Conservation (phyloP, 1,139 yeast species). For the Scheffersomyces parashehatae region DNA sequence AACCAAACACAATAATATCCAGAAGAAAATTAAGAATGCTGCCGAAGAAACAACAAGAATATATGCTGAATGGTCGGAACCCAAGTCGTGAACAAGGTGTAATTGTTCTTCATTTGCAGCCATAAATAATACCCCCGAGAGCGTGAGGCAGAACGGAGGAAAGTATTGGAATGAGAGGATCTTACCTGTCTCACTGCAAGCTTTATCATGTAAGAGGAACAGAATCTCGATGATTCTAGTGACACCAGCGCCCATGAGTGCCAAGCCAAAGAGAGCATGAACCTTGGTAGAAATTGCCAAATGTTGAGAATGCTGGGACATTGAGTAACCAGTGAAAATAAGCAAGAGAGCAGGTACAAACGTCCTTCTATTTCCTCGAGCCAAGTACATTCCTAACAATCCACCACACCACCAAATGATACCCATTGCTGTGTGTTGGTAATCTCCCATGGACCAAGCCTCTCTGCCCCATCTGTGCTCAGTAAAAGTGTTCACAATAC, state of each 20-base stretch:
- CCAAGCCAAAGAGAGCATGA: constrained; percentile 81
- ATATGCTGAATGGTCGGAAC: constrained; percentile 85
- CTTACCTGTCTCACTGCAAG: constrained; percentile 44
- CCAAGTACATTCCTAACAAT: constrained; percentile 72
- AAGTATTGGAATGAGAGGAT: constrained; percentile 77
- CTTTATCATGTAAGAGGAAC: constrained; percentile 61
- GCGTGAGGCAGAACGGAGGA: constrained; percentile 76
- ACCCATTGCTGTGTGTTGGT: constrained; percentile 95
- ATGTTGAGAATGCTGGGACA: constrained; percentile 85
- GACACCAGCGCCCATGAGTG: constrained; percentile 76
- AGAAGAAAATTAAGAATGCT: constrained; percentile 69
- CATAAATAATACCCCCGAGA: constrained; percentile 84
- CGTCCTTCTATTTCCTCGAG: constrained; percentile 65
- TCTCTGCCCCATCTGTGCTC: constrained; percentile 94
- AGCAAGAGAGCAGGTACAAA: constrained; percentile 80
- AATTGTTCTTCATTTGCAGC: constrained; percentile 91
- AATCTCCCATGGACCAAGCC: constrained; percentile 87
- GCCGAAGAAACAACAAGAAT: constrained; percentile 71
- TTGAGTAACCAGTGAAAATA: constrained; percentile 89
- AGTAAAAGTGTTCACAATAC: constrained; percentile 89
- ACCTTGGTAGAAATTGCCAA: constrained; percentile 78
- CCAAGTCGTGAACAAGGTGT: constrained; percentile 64
- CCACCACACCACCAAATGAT: constrained; percentile 97
- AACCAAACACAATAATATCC: constrained; percentile 59
- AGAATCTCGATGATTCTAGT: constrained; percentile 75